Evolutionary conservation across 169 alveolate species (phyloP).

Genomic region (Prorocentrum cordatum): DNA sequence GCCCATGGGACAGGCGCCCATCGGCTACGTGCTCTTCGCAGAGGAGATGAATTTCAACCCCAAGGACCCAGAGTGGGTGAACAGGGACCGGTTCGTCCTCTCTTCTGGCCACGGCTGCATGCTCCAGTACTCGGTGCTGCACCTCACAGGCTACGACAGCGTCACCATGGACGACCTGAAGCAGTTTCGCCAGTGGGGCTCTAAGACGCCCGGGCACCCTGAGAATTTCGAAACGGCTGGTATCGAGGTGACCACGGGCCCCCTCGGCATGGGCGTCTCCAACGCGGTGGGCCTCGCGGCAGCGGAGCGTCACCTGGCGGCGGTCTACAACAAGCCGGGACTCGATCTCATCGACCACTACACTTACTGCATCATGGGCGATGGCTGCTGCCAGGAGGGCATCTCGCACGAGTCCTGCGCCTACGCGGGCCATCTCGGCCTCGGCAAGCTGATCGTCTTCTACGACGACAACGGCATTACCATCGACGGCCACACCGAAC

Average conservation of each 20-base stretch:
- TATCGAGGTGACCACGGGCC: not conserved
- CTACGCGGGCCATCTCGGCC: slow-evolving; percentile 79
- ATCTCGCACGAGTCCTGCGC: slow-evolving; percentile 80
- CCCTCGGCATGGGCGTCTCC: slow-evolving; percentile 45
- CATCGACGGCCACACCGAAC: slow-evolving; percentile 78
- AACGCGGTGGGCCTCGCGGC: slow-evolving; percentile 68
- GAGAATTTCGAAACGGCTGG: slow-evolving; percentile 26
- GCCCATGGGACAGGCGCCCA: slow-evolving; percentile 68
- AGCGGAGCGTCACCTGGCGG: slow-evolving; percentile 59
- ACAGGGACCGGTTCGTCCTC: slow-evolving; percentile 59
- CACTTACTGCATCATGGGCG: slow-evolving; percentile 54
- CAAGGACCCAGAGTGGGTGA: slow-evolving; percentile 45
- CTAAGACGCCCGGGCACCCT: slow-evolving; percentile 65
- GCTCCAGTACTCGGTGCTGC: slow-evolving; percentile 66
- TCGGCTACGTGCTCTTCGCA: slow-evolving; percentile 51
- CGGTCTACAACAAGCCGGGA: slow-evolving; percentile 58
- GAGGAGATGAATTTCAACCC: slow-evolving; percentile 65
- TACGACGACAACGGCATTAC: slow-evolving; percentile 80
- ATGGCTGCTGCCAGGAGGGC: slow-evolving; percentile 70
- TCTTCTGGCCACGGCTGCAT: slow-evolving; percentile 69
- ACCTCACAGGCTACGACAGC: slow-evolving; percentile 56
- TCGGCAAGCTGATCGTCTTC: slow-evolving; percentile 76
- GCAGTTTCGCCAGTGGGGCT: slow-evolving; percentile 71
- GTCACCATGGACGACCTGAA: slow-evolving; percentile 60
- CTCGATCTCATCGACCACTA: slow-evolving; percentile 55